These are phyloP conservation scores for Sphagnurus paluster DNA, from an alignment of 1,284 basidiomycete genomes.

Conservation along the genomic window DNA sequence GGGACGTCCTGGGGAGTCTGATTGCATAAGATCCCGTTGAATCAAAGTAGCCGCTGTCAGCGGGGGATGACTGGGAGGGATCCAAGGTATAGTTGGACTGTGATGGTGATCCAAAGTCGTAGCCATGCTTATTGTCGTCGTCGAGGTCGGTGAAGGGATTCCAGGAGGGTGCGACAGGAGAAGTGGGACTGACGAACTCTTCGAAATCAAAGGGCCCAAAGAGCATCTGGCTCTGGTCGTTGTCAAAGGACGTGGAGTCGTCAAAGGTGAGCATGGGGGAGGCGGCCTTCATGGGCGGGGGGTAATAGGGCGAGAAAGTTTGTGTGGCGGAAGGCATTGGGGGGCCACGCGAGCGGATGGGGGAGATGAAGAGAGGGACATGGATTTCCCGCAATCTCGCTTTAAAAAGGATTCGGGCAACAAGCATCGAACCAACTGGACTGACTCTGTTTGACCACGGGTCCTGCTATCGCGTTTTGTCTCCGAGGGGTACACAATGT, in stretches of 20 bases:
- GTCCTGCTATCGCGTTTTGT: conserved; percentile 10
- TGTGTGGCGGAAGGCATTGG: conserved; percentile 39
- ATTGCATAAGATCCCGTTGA: conserved; percentile 35
- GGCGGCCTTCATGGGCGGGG: conserved; percentile 40
- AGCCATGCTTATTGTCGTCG: conserved; percentile 35
- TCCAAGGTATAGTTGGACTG: conserved; percentile 28
- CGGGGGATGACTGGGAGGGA: conserved; percentile 32
- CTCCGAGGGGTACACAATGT: conserved; percentile 16
- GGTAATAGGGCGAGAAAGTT: conserved; percentile 28
- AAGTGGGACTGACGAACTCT: conserved; percentile 36
- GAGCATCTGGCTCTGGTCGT: conserved; percentile 62
- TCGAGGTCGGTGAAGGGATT: conserved; percentile 42
- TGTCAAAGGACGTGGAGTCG: conserved; percentile 37
- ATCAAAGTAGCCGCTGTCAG: conserved; percentile 35
- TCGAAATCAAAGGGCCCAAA: conserved; percentile 68
- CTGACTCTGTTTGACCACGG: conserved; percentile 37
- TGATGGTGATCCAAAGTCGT: conserved; percentile 25
- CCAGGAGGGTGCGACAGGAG: conserved; percentile 42
- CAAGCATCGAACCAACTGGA: conserved; percentile 33
- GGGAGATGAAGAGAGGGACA: conserved; percentile 18
- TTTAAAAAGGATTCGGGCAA: conserved; percentile 40
- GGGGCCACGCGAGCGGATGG: conserved; percentile 17
- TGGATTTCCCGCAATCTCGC: conserved; percentile 27
- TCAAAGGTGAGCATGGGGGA: conserved; percentile 46
- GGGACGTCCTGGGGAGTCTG: conserved; percentile 29